Conservation (phyloP, 1,284 basidiomycete genomes). For the Cryptococcus sp. region DNA sequence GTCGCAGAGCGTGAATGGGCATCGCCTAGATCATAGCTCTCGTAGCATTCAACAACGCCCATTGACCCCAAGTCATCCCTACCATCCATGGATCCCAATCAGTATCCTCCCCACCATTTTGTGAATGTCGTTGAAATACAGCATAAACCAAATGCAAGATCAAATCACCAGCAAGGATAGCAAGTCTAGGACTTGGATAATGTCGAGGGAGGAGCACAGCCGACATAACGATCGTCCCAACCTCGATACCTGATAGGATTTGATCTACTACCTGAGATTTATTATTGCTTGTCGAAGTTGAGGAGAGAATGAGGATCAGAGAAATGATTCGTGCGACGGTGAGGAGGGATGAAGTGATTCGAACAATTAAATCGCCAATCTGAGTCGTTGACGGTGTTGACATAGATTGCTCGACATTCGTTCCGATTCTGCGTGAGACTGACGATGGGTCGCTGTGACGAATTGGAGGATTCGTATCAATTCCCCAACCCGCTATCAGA, state of each 20-base stretch:
- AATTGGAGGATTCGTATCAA: slow-evolving; percentile 8
- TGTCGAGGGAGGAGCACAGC: background rate
- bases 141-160: background rate
- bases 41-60: background rate
- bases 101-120: too few relatives aligned
- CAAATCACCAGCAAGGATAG: too few relatives aligned
- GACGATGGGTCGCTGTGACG: too few relatives aligned
- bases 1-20: too few relatives aligned
- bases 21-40: background rate
- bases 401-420: background rate
- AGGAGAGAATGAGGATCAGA: background rate
- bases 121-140: background rate
- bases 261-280: background rate
- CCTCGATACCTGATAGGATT: background rate
- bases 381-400: background rate
- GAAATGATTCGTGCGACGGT: background rate
- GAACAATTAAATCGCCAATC: background rate
- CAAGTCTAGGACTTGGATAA: too few relatives aligned
- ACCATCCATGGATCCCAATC: background rate
- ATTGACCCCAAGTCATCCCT: background rate
- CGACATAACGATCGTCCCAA: background rate
- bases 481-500: slow-evolving; percentile 37
- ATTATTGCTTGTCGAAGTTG: background rate
- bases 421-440: too few relatives aligned
- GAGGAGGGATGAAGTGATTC: background rate